Evolutionary conservation across 176 grass and related monocot species (phyloP).

Genomic region (Hyparrhenia diplandra): DNA sequence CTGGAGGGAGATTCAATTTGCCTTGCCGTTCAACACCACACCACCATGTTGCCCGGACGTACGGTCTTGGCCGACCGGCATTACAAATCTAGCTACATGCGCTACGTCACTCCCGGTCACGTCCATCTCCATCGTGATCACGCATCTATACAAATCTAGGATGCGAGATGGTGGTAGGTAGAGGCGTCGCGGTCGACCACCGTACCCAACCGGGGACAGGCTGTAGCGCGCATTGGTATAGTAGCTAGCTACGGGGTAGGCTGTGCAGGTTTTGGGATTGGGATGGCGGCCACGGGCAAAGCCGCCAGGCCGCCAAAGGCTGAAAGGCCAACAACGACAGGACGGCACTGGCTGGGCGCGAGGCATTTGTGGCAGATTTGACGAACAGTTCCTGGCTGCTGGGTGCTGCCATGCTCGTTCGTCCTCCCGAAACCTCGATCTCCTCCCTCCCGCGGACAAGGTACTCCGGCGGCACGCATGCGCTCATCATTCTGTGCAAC

Average conservation of each 20-base stretch:
- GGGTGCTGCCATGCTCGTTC: background rate
- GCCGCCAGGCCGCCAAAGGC: background rate
- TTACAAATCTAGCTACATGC: no score
- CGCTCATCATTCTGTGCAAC: constrained; percentile 31
- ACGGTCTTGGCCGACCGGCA: no score
- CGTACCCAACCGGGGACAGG: background rate
- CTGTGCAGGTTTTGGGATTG: background rate
- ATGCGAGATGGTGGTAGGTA: no score
- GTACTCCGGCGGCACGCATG: constrained; percentile 1
- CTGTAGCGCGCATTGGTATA: no score
- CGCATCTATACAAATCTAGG: background rate
- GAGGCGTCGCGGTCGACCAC: background rate
- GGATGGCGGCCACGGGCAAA: background rate
- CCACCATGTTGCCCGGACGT: background rate
- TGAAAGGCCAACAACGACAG: constrained; percentile 11
- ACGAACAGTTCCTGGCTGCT: no score
- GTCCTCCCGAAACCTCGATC: background rate
- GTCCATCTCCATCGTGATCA: background rate
- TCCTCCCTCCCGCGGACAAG: background rate
- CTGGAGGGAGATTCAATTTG: background rate
- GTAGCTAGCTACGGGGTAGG: no score
- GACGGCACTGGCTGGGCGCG: background rate
- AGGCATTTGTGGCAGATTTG: no score
- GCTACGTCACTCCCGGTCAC: background rate
- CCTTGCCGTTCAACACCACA: no score